phyloP scores from a whole-genome alignment of 805 yeast genomes.

The Suhomyces faveliae region DNA sequence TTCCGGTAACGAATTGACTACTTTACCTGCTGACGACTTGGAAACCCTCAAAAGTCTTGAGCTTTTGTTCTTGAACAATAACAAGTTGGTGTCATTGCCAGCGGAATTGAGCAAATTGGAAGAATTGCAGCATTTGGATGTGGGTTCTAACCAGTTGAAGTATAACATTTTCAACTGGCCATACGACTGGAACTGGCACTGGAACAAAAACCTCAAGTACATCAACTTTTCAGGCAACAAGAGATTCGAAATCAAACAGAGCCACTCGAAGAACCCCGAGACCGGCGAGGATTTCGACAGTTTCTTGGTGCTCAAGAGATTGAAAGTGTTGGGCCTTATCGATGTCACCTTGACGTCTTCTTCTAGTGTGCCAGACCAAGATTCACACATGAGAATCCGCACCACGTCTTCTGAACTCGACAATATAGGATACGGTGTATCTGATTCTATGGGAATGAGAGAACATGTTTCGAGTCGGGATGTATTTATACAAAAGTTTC shows the following conservation, averaged over 20 bases:
- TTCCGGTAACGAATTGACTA: slow-evolving; percentile 78
- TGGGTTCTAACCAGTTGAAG: slow-evolving; percentile 84
- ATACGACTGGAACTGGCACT: slow-evolving; percentile 97
- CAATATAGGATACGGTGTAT: slow-evolving; percentile 82
- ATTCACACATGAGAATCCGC: slow-evolving; percentile 77
- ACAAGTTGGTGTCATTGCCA: slow-evolving; percentile 82
- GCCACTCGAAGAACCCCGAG: slow-evolving; percentile 53
- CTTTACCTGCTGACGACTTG: slow-evolving; percentile 84
- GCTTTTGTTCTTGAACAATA: slow-evolving; percentile 72
- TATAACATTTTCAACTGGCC: slow-evolving; percentile 93
- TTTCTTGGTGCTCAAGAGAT: slow-evolving; percentile 56
- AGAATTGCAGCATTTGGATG: slow-evolving; percentile 72
- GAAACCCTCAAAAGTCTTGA: slow-evolving; percentile 57
- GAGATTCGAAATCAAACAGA: slow-evolving; percentile 81
- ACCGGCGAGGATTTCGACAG: slow-evolving; percentile 67
- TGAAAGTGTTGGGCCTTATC: slow-evolving; percentile 81
- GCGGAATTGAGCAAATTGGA: slow-evolving; percentile 75
- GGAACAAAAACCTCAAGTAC: slow-evolving; percentile 70
- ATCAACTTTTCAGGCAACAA: slow-evolving; percentile 91
- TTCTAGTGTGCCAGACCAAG: slow-evolving; percentile 85
- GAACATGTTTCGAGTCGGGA: slow-evolving; percentile 73
- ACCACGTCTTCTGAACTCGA: slow-evolving; percentile 82
- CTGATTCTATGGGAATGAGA: slow-evolving; percentile 76
- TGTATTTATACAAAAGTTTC: slow-evolving; percentile 79
- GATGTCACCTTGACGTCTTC: slow-evolving; percentile 93